Percentiles rank a stretch among this genome's conserved stretches.
Conservation (phyloP, 192 early-diverging fungal genomes). For the Gryganskiella cystojenkinii region DNA sequence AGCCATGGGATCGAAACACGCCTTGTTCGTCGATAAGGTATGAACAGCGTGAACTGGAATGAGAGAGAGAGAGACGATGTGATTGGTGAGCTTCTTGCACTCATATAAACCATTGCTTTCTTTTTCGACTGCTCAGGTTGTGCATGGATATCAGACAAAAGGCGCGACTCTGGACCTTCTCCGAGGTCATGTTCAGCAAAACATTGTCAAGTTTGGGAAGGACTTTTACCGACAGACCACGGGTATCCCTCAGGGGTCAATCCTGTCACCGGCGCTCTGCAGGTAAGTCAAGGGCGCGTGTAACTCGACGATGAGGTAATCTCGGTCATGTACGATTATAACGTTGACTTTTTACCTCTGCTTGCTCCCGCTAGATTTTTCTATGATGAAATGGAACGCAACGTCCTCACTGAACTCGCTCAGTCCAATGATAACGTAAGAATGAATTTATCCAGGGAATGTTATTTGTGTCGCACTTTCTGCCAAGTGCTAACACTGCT, state of each 20-base stretch:
- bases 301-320: too few species aligned
- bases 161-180: constrained; percentile 60
- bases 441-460: too few species aligned
- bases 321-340: too few species aligned
- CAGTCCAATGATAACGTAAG: constrained; percentile 59
- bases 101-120: not conserved
- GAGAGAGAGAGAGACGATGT: not conserved
- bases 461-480: too few species aligned
- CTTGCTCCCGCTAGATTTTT: constrained; percentile 78
- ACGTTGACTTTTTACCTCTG: too few species aligned
- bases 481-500: not conserved
- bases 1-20: constrained; percentile 60
- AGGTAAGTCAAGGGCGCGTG: too few species aligned
- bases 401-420: constrained; percentile 57
- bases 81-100: not conserved
- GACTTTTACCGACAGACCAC: constrained; percentile 72
- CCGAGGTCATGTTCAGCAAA: constrained; percentile 71
- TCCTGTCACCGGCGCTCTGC: constrained; percentile 89
- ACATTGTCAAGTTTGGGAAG: constrained; percentile 71
- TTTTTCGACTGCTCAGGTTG: constrained; percentile 56
- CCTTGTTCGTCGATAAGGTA: constrained; percentile 76
- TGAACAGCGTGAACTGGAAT: not conserved
- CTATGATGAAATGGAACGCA: constrained; percentile 79
- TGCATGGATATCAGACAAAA: constrained; percentile 63
- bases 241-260: constrained; percentile 94